Percentiles rank a stretch among this genome's conserved stretches.
These are phyloP conservation scores for Kwoniella shandongensis DNA, from an alignment of 768 basidiomycete species.

Conservation along the genomic window DNA sequence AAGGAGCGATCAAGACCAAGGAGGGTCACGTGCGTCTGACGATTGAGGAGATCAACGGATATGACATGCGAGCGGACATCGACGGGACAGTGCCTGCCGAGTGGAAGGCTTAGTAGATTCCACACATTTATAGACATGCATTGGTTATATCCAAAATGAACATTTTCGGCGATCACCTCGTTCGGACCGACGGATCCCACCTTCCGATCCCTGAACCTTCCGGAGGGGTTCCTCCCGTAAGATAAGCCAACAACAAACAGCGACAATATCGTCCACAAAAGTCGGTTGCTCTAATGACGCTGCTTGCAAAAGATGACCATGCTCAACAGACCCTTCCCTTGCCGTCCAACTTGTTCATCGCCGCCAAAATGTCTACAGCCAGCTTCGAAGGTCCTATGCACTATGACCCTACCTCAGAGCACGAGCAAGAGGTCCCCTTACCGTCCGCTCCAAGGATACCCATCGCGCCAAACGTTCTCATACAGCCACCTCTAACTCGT, in stretches of 20 bases:
- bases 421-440: conserved; percentile 9
- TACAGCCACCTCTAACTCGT: conserved; percentile 11
- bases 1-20: conserved; percentile 7
- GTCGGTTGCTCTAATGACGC: too few species aligned
- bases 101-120: background rate
- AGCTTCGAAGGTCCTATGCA: conserved; percentile 4
- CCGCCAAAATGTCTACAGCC: conserved; percentile 3
- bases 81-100: conserved; percentile 8
- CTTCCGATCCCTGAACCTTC: too few species aligned
- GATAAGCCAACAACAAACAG: too few species aligned
- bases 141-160: too few species aligned
- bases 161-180: too few species aligned
- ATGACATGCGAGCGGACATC: conserved; percentile 23
- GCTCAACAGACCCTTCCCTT: too few species aligned
- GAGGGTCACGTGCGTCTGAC: conserved; percentile 21
- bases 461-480: conserved; percentile 6
- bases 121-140: background rate
- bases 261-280: too few species aligned
- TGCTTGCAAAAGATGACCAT: too few species aligned
- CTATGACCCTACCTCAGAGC: conserved; percentile 9
- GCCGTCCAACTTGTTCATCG: too few species aligned
- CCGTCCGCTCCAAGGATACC: conserved; percentile 3
- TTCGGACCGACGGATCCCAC: too few species aligned
- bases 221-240: too few species aligned
- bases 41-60: conserved; percentile 29